Evolutionary conservation across 2,329 filamentous ascomycete genomes (phyloP).

Genomic region (Chalaropsis thielavioides): DNA sequence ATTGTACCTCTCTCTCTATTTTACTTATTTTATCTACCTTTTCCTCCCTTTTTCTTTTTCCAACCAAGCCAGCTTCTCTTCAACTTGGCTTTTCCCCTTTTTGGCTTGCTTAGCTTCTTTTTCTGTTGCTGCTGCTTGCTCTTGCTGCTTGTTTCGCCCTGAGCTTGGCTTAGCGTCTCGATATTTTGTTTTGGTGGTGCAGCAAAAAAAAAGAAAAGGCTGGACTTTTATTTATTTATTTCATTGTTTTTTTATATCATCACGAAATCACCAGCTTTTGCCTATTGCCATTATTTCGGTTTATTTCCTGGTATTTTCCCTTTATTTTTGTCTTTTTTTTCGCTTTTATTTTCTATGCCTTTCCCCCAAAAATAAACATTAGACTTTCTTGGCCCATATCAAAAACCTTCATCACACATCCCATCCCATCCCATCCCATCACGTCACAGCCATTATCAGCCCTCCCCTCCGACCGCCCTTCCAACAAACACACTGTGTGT

Average conservation of each 20-base stretch:
- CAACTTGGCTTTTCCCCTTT: conserved; percentile 16
- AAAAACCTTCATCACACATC: neutral
- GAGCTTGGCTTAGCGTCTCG: no score
- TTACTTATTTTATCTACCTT: neutral
- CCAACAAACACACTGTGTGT: neutral
- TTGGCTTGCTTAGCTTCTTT: no score
- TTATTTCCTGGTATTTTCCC: neutral
- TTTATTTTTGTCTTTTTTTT: neutral
- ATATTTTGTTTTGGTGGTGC: no score
- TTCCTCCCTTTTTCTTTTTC: conserved; percentile 16
- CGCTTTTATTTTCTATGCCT: neutral
- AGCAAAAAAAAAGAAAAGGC: neutral
- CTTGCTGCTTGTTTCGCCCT: neutral
- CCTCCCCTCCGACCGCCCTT: neutral
- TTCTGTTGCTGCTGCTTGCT: neutral
- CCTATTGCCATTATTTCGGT: neutral
- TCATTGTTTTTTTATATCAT: neutral
- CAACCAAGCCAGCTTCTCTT: conserved; percentile 16
- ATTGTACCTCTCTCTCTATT: no score
- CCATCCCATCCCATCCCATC: neutral
- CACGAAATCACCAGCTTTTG: neutral
- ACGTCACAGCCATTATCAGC: neutral
- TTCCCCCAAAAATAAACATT: neutral
- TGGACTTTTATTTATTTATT: neutral
- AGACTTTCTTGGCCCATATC: neutral